Evolutionary conservation across 495 filamentous ascomycete species (phyloP), one percentile per base, ranked within the genome.

Genomic region (Penicillium taxi): DNA sequence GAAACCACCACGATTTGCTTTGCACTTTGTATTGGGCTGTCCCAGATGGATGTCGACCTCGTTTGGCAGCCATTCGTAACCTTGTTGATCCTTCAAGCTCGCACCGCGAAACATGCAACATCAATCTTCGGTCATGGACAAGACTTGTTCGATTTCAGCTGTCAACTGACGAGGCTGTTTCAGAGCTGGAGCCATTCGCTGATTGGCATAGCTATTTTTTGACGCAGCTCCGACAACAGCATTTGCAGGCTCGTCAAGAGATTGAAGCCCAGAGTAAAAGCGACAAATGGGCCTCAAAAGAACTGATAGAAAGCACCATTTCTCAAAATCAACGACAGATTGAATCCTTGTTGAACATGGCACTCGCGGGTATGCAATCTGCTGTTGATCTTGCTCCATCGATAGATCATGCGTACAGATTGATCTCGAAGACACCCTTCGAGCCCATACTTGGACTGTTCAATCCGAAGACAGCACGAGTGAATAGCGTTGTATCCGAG

Each of bases 1-100:
- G 87, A 41, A 98, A 96, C 51, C 90, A 98, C 45, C 87, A 95
- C 50, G 87, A 96, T 53, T 73, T 98, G 29, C 74, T 98, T 2
- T 86, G 82, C 44, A 90, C 84, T 2, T 69, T 98, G 21, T 95
- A 86, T 60, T 95, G 80, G 79, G 81, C 74, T 8, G 81, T 87
- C 12, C 88, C 90, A 20, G 63, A 78, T 13, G 68, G 70, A 13
- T 73, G 75, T 32, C 72, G 89, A 17, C 87, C 86, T 17, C 73
- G 77, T 19, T 44, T 88, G 5, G 72, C 80, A 37, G 67, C 81
- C 9, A 78, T 98, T 11, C 79, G 78, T 34, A 73, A 82, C 42
- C 73, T 96, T 0, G 82, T 96, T n/a, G 63, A 81, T 37, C 78
- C 89, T 14, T 72, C 75, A 13, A 78, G 49, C 21, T 93, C 90